phyloP scores from a whole-genome alignment of 202 grass and related monocot genomes.

The Setaria italica region DNA sequence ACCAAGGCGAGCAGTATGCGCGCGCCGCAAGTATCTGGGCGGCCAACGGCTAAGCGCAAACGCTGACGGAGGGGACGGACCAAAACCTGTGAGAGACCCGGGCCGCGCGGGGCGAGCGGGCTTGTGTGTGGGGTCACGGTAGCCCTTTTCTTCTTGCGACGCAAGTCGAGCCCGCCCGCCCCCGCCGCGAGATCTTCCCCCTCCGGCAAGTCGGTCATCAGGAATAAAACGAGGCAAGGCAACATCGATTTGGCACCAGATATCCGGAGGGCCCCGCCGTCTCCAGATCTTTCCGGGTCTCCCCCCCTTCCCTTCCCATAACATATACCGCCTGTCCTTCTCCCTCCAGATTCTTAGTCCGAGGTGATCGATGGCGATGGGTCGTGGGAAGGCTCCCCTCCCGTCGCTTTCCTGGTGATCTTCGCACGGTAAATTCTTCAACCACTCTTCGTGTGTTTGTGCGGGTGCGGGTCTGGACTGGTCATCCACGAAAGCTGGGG shows the following conservation, averaged over 20 bases:
- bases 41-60: neutral
- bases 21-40: slow-evolving; percentile 11
- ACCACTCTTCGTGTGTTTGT: neutral
- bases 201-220: slow-evolving; percentile 30
- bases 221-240: slow-evolving; percentile 24
- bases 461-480: neutral
- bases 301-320: too few relatives aligned
- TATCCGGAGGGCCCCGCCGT: neutral
- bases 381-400: neutral
- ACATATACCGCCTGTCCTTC: neutral
- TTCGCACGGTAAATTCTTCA: slow-evolving; percentile 9
- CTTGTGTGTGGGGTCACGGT: slow-evolving; percentile 10
- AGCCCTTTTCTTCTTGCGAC: slow-evolving; percentile 39
- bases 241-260: neutral
- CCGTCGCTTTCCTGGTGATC: slow-evolving; percentile 14
- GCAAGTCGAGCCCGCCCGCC: slow-evolving; percentile 27
- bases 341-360: neutral
- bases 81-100: neutral
- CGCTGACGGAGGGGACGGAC: neutral
- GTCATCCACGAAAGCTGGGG: slow-evolving; percentile 11
- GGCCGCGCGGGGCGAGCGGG: neutral
- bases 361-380: slow-evolving; percentile 23
- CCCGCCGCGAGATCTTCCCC: slow-evolving; percentile 17
- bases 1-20: too few relatives aligned
- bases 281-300: slow-evolving; percentile 30